Base-by-base conservation (phyloP, 352 stramenopile species). In the Hyaloperonospora brassicae region DNA sequence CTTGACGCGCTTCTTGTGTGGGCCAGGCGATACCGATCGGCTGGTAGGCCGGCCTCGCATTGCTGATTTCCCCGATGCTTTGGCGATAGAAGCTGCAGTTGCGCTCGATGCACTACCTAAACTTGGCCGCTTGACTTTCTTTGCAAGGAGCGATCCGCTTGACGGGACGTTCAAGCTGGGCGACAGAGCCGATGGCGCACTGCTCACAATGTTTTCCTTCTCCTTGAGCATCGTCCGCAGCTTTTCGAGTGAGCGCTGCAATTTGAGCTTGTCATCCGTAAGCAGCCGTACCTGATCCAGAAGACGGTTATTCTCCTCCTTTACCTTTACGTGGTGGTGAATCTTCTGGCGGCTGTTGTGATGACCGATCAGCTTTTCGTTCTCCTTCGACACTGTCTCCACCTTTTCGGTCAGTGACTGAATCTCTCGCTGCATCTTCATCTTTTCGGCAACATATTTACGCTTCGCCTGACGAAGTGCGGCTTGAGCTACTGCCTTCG, bases 261-360 rank as follows among this genome's bases (percentile, higher is more conserved):
- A 48, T 51, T 80, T 81, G 31, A 70, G 63, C 47, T 84, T 84
- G 14, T 86, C 71, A 12, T 88, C 76, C 4, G 74, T 85, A 40
- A 89, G 59, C 21, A 79, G 66, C 8, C 71, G 72, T 21, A 91
- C 70, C n/a, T 88, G 73, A 13, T 76, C 62, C n/a, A 86, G 55
- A 14, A 92, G 55, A 22, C 78, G 71, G 39, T 92, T 92, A 61
- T 88, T 88, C 50, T 92, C 78, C 30, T 89, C 81, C 51, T 92
- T 92, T 14, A 92, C 73, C 43, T 80, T 83, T 46, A 77, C 73
- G 45, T 92, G 79, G 31, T 92, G 77, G 51, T 92, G 81, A 56
- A 92, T 92, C 61, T 86, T 87, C 51, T 92, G 81, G 8, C 77
- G 73, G 36, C 72, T 82, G 55, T 92, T 92, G 59, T 86, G 66